A percentile compares a stretch with the other conserved stretches of the same genome.
These are phyloP conservation scores for Astathelohania contejeani DNA, from an alignment of 371 early-diverging fungal genomes.

Conservation along the genomic window DNA sequence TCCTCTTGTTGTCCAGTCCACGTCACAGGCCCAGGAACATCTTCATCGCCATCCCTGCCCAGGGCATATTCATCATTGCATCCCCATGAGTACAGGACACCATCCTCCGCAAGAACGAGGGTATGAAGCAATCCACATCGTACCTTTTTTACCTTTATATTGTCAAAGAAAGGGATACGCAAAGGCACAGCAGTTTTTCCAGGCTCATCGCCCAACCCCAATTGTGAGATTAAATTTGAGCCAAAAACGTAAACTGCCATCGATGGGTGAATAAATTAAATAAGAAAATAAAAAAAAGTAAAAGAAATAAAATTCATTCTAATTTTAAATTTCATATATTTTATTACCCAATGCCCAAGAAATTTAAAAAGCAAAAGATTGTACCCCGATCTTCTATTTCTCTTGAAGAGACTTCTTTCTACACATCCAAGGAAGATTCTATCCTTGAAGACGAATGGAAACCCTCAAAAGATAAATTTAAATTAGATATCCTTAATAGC, in stretches of 20 bases:
- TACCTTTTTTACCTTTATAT: constrained; percentile 54
- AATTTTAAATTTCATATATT: too few relatives aligned
- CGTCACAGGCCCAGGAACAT: constrained; percentile 20
- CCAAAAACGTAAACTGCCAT: constrained; percentile 70
- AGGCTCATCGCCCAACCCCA: constrained; percentile 70
- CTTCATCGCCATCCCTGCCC: constrained; percentile 60
- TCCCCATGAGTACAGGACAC: constrained; percentile 71
- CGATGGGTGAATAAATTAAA: too few relatives aligned
- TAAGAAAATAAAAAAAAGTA: too few relatives aligned
- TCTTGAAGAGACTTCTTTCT: too few relatives aligned
- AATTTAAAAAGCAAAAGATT: too few relatives aligned
- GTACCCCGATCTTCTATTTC: too few relatives aligned
- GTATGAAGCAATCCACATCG: constrained; percentile 57
- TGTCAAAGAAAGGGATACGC: constrained; percentile 56
- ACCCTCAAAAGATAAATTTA: too few relatives aligned
- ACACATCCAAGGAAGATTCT: too few relatives aligned
- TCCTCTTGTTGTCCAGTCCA: constrained; percentile 45
- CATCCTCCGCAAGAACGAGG: constrained; percentile 54
- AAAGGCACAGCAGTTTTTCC: constrained; percentile 58
- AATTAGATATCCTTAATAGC: too few relatives aligned
- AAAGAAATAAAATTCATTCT: too few relatives aligned
- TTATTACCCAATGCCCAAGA: too few relatives aligned
- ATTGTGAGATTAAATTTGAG: constrained; percentile 78
- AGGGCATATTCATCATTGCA: constrained; percentile 92
- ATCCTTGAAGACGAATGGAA: too few relatives aligned